Evolutionary conservation across 495 filamentous ascomycete genomes (phyloP).

Genomic region (Trichoderma virens): DNA sequence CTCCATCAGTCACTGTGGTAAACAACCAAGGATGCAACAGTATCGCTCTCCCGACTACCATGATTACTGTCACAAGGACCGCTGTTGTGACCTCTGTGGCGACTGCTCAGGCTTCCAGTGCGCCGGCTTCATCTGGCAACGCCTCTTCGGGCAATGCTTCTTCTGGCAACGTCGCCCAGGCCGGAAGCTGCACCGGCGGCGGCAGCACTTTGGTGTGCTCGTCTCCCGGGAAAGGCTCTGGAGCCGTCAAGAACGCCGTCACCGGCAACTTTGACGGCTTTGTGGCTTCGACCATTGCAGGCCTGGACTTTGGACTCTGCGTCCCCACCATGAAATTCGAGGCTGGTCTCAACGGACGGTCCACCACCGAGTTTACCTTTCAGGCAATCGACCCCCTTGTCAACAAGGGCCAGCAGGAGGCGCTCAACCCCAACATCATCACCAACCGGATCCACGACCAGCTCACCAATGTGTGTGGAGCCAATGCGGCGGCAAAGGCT

Average conservation of each 20-base stretch:
- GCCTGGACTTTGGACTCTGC: conserved; percentile 44
- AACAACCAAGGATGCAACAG: conserved; percentile 1
- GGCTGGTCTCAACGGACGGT: conserved; percentile 37
- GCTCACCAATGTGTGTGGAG: conserved; percentile 48
- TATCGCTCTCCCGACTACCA: conserved; percentile 1
- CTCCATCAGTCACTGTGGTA: neutral
- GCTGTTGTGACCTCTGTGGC: neutral
- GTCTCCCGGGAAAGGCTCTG: conserved; percentile 24
- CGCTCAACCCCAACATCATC: conserved; percentile 56
- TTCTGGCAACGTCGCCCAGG: conserved; percentile 13
- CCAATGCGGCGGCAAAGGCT: conserved; percentile 45
- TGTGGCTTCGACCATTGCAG: conserved; percentile 23
- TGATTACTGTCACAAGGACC: conserved; percentile 11
- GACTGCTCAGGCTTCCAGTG: neutral
- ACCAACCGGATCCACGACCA: conserved; percentile 59
- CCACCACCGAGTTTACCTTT: conserved; percentile 45
- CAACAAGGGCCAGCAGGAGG: conserved; percentile 42
- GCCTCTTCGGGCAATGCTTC: conserved; percentile 7
- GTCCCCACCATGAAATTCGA: conserved; percentile 48
- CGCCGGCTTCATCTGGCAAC: neutral
- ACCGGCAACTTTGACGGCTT: conserved; percentile 15
- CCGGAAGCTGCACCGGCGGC: conserved; percentile 29
- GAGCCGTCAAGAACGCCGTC: conserved; percentile 24
- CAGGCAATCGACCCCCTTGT: conserved; percentile 40
- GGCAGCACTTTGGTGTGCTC: conserved; percentile 26